phyloP scores from a whole-genome alignment of 2,329 filamentous ascomycete species.

The Phyllachora maydis region DNA sequence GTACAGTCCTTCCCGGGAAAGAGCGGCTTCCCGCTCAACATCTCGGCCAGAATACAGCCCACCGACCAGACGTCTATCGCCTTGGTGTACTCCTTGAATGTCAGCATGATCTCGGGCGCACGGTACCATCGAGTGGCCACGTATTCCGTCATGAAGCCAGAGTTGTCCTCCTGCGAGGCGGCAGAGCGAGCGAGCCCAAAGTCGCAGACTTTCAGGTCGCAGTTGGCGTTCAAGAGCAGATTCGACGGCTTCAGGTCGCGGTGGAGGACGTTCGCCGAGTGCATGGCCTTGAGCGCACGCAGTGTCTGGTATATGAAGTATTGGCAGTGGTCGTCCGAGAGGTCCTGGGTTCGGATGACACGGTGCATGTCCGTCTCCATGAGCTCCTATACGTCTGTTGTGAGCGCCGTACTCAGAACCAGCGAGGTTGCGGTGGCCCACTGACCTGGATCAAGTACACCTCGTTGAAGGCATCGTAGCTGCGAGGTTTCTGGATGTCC shows the following conservation, averaged over 20 bases:
- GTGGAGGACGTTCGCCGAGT: constrained; percentile 94
- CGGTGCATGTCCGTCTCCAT: constrained; percentile 99
- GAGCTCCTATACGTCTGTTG: constrained; percentile 59
- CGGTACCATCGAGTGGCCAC: constrained; percentile 98
- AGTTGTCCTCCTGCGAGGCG: constrained; percentile 95
- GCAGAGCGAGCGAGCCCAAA: constrained; percentile 92
- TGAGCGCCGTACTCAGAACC: too few species aligned
- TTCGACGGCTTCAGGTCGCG: constrained; percentile 96
- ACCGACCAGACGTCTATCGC: constrained; percentile 99
- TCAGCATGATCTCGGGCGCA: constrained; percentile 98
- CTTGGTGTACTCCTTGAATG: constrained; percentile 99
- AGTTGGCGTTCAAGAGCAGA: constrained; percentile 91
- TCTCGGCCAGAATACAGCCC: constrained; percentile 93
- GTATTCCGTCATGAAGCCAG: constrained; percentile 99
- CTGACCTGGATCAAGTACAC: constrained; percentile 99
- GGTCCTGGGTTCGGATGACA: constrained; percentile 93
- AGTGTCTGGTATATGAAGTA: constrained; percentile 99
- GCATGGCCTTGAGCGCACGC: constrained; percentile 95
- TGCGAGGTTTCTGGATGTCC: constrained; percentile 94
- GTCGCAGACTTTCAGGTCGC: constrained; percentile 96
- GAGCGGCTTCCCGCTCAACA: constrained; percentile 93
- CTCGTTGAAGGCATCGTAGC: constrained; percentile 90
- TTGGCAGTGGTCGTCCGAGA: constrained; percentile 98
- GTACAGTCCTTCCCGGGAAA: constrained; percentile 97
- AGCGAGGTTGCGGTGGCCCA: too few species aligned